Conservation (phyloP, 1,284 basidiomycete species). For the Pholiota adiposa region DNA sequence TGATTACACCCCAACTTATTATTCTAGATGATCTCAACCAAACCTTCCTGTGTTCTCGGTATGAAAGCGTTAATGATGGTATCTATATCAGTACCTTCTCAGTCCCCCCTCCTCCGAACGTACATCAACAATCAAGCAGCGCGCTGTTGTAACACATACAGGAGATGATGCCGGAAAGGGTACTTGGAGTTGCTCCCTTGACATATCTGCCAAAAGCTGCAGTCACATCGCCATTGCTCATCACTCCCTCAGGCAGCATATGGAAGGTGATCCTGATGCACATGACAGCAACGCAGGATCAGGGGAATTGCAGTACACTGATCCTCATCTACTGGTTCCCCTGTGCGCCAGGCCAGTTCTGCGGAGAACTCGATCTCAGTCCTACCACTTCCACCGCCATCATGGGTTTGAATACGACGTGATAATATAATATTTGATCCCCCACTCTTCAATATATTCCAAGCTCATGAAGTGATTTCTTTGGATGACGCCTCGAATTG, state of each 20-base stretch:
- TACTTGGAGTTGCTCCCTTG: constrained; percentile 9
- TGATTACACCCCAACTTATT: too few relatives aligned
- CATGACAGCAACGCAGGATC: not conserved
- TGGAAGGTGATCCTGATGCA: not conserved
- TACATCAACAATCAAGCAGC: constrained; percentile 9
- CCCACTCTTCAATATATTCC: not conserved
- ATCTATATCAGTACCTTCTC: constrained; percentile 12
- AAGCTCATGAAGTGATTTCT: not conserved
- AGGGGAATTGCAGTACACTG: too few relatives aligned
- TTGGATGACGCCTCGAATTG: constrained; percentile 6
- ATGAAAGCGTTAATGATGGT: not conserved
- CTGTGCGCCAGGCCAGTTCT: not conserved
- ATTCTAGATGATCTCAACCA: not conserved
- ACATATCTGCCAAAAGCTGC: constrained; percentile 2
- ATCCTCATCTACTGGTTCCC: not conserved
- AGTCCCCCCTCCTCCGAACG: constrained; percentile 1
- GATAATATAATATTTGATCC: too few relatives aligned
- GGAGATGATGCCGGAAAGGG: constrained; percentile 14
- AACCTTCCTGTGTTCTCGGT: not conserved
- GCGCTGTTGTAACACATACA: constrained; percentile 10
- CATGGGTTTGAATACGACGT: too few relatives aligned
- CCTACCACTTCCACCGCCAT: too few relatives aligned
- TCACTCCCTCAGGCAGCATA: constrained; percentile 5
- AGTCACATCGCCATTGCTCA: constrained; percentile 5
- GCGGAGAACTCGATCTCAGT: too few relatives aligned